Percentiles rank a stretch among this genome's conserved stretches.
Evolutionary conservation across 331 rosid species (phyloP).

Genomic region (Malus hybrid): DNA sequence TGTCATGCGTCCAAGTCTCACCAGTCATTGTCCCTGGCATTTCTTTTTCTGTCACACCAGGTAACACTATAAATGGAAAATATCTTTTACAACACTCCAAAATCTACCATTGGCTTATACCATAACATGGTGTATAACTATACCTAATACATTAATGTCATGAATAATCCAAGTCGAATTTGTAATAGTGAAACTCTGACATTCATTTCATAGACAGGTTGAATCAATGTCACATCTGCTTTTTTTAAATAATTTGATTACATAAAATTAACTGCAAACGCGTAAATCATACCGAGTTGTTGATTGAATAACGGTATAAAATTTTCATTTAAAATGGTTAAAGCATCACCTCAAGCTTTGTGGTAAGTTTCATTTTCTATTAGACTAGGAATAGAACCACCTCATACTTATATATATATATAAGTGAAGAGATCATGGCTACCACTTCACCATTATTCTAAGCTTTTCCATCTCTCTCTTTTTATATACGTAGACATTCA

Average conservation of each 20-base stretch:
- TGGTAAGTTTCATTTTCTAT: neutral
- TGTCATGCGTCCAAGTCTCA: conserved; percentile 36
- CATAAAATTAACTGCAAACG: neutral
- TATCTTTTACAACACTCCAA: neutral
- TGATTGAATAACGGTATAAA: neutral
- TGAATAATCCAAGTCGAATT: too few relatives aligned
- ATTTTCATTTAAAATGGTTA: neutral
- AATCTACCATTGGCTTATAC: neutral
- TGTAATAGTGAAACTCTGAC: neutral
- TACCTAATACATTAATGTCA: neutral
- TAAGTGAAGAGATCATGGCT: neutral
- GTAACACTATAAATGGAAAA: neutral
- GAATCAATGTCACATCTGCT: neutral
- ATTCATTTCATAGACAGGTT: neutral
- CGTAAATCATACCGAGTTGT: neutral
- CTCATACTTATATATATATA: neutral
- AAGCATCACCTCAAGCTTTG: neutral
- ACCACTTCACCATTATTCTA: neutral
- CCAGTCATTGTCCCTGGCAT: neutral
- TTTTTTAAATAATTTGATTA: too few relatives aligned
- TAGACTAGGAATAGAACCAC: neutral
- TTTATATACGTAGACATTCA: neutral
- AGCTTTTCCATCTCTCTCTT: neutral
- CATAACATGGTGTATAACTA: neutral
- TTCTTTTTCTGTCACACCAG: neutral